Evolutionary conservation across 1,139 yeast species (phyloP).

Genomic region (Blastobotrys raffinosifermentans): DNA sequence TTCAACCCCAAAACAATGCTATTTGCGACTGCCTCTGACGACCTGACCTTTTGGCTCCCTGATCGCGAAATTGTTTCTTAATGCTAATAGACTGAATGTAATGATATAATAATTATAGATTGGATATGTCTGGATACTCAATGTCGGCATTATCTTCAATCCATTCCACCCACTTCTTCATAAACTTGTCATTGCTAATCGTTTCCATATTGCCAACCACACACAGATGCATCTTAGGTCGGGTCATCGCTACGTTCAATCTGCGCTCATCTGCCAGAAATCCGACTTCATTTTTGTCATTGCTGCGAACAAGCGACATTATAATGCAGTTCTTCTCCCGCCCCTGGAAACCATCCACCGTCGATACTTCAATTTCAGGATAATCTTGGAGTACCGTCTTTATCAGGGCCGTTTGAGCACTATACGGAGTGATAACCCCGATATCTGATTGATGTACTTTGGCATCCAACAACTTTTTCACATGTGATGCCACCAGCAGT

Average conservation of each 20-base stretch:
- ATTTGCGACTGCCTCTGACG: conserved; percentile 76
- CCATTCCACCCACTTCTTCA: conserved; percentile 65
- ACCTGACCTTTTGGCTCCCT: conserved; percentile 37
- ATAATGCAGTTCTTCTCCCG: conserved; percentile 83
- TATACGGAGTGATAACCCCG: conserved; percentile 85
- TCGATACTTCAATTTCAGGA: conserved; percentile 69
- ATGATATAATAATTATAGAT: conserved; percentile 14
- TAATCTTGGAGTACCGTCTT: conserved; percentile 41
- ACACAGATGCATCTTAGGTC: conserved; percentile 82
- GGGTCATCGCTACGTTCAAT: conserved; percentile 84
- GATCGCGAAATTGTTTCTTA: conserved; percentile 13
- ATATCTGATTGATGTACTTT: conserved; percentile 41
- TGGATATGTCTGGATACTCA: conserved; percentile 53
- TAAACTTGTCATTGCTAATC: conserved; percentile 42
- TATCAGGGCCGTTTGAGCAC: conserved; percentile 70
- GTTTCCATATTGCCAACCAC: conserved; percentile 82
- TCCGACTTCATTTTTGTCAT: conserved; percentile 61
- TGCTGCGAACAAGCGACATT: conserved; percentile 75
- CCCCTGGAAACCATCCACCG: conserved; percentile 92
- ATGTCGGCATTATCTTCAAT: conserved; percentile 64
- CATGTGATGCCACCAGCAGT: conserved; percentile 51
- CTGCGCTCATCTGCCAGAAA: conserved; percentile 61
- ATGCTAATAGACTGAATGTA: conserved; percentile 16
- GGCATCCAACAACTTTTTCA: conserved; percentile 47
- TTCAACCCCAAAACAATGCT: conserved; percentile 76